phyloP scores from a whole-genome alignment of 176 grass and related monocot genomes.

The Carex kokanica region DNA sequence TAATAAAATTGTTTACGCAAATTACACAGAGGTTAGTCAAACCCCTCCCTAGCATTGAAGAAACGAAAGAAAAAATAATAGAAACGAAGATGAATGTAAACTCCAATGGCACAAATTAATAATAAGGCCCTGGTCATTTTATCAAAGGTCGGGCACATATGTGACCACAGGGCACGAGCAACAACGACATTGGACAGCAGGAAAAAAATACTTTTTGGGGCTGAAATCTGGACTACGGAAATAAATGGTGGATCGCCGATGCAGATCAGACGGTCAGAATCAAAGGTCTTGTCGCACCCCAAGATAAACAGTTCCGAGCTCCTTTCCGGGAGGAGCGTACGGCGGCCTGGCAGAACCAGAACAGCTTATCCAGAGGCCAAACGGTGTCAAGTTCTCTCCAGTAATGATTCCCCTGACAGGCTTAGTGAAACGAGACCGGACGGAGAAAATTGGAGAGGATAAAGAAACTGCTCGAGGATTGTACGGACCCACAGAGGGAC shows the following conservation, averaged over 20 bases:
- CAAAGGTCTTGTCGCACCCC: neutral
- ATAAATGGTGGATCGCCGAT: neutral
- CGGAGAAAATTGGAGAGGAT: neutral
- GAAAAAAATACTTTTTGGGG: neutral
- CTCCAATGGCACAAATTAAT: neutral
- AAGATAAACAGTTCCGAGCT: slow-evolving; percentile 9
- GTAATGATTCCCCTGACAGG: neutral
- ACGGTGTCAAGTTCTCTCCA: neutral
- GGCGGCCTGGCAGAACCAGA: neutral
- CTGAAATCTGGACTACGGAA: slow-evolving; percentile 1
- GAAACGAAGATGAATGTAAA: neutral
- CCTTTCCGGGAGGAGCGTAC: neutral
- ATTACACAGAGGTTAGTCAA: too few relatives aligned
- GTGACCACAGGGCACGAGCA: neutral
- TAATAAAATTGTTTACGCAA: too few relatives aligned
- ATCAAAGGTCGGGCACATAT: neutral
- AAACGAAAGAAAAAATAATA: neutral
- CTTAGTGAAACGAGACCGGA: neutral
- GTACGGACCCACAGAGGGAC: slow-evolving; percentile 1
- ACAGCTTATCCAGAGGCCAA: neutral
- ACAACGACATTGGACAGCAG: neutral
- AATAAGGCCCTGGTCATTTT: neutral
- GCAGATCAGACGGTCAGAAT: slow-evolving; percentile 10
- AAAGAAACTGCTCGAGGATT: neutral
- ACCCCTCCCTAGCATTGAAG: too few relatives aligned